phyloP scores from a whole-genome alignment of 306 rosid species.

The Cicer yamashitae region DNA sequence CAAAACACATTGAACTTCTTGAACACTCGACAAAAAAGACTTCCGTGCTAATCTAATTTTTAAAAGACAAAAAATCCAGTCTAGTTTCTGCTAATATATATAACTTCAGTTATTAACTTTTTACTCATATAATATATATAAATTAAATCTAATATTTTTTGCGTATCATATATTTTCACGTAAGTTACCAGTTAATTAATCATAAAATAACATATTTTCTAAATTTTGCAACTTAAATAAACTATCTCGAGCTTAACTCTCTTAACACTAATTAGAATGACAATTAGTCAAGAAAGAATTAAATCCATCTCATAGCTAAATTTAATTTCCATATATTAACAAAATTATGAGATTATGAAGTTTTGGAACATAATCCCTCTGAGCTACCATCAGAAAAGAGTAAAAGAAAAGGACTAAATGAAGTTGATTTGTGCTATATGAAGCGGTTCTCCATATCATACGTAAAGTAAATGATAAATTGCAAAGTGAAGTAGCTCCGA shows the following conservation, averaged over 20 bases:
- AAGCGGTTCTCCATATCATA: constrained; percentile 30
- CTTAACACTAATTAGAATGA: neutral
- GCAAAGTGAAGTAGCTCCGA: neutral
- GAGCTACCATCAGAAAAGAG: neutral
- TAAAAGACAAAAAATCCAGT: too few species aligned
- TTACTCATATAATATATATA: too few species aligned
- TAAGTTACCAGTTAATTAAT: neutral
- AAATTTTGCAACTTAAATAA: neutral
- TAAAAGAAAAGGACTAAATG: neutral
- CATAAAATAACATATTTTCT: neutral
- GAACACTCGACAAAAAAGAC: too few species aligned
- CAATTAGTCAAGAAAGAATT: constrained; percentile 4
- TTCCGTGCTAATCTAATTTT: too few species aligned
- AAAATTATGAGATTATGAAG: constrained; percentile 22
- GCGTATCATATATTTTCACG: neutral
- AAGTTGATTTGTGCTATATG: constrained; percentile 22
- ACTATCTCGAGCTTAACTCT: neutral
- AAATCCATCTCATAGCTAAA: constrained; percentile 18
- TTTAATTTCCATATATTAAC: constrained; percentile 14
- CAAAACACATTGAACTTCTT: too few species aligned
- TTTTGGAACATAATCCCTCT: constrained; percentile 21
- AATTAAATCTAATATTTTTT: too few species aligned
- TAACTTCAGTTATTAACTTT: too few species aligned
- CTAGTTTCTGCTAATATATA: too few species aligned
- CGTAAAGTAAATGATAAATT: neutral